Evolutionary conservation across 352 stramenopile species (phyloP).

Genomic region (Phytophthora kernoviae): DNA sequence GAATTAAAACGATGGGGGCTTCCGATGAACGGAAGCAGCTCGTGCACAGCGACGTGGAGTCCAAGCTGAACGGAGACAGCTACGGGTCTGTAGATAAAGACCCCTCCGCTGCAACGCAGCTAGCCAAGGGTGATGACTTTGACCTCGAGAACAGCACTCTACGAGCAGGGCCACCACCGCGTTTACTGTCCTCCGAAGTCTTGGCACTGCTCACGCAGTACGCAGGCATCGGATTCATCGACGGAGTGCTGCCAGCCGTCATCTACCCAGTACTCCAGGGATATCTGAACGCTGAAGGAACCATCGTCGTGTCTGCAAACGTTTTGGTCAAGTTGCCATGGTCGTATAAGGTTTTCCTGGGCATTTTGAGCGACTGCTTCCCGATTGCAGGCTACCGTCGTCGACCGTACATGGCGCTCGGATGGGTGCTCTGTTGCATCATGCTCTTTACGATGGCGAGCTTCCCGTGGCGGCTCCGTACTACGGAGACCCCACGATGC

Average conservation of each 20-base stretch:
- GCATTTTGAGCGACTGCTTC: slow-evolving; percentile 65
- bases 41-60: slow-evolving; percentile 15
- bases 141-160: slow-evolving; percentile 37
- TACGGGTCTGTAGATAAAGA: slow-evolving; percentile 8
- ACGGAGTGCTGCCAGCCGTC: slow-evolving; percentile 46
- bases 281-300: slow-evolving; percentile 66
- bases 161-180: slow-evolving; percentile 30
- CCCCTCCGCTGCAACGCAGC: not conserved
- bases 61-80: slow-evolving; percentile 2
- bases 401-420: slow-evolving; percentile 62
- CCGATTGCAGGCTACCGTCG: slow-evolving; percentile 61
- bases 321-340: slow-evolving; percentile 60
- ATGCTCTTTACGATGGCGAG: slow-evolving; percentile 58
- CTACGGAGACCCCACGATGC: slow-evolving; percentile 42
- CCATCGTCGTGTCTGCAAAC: slow-evolving; percentile 50
- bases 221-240: slow-evolving; percentile 55
- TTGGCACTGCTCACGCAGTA: slow-evolving; percentile 58
- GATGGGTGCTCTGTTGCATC: slow-evolving; percentile 52
- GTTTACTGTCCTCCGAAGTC: slow-evolving; percentile 37
- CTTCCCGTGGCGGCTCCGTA: slow-evolving; percentile 49
- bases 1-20: slow-evolving; percentile 23
- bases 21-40: slow-evolving; percentile 28
- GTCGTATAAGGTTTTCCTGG: slow-evolving; percentile 66
- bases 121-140: not conserved
- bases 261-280: slow-evolving; percentile 66